Base-by-base conservation (phyloP, 2,329 filamentous ascomycete genomes). In the Colletotrichum costaricense region DNA sequence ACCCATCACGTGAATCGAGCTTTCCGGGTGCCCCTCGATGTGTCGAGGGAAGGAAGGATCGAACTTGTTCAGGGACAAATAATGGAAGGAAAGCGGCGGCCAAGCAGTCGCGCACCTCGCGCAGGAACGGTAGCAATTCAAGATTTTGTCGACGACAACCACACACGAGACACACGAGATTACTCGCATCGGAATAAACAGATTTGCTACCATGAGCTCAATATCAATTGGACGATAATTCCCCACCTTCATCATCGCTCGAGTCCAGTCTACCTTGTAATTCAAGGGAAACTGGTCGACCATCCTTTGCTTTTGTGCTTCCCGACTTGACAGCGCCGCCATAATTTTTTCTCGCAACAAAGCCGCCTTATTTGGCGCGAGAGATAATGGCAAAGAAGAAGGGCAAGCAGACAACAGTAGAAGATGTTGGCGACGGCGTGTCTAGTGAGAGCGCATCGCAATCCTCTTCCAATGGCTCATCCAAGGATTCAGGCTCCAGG, bases 311-410 rank as follows among this genome's bases (percentile, higher is more conserved):
- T 19, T 35, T 22, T 46, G 42, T 63, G 70, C 60, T 28, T 26
- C 30, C 28, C 30, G n/a, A 19, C 26, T 16, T 46, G 11, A n/a
- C 33, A 28, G 55, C 16, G 19, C 16, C 46, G 14, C 14, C 22
- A 24, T 46, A 26, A 26, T 4, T 26, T 2, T 38, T 28, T 4
- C 0, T 16, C 6, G 14, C 38, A 42, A 5, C 38, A 42, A 19
- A 19, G 6, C 14, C 14, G 38, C 5, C 8, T 19, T 22, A 3
- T 35, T 22, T 8, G 22, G 42, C 42, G 42, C 42, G 42, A 7
- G 33, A 19, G 16, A 62, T n/a, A 2, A 88, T 88, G 86, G 82
- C 81, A 62, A 88, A 82, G 78, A 86, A 86, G 78, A 88, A 85
- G 79, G 84, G 80, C 75, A 87, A 86, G 79, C 83, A 82, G 77